These are phyloP conservation scores for Penicillium sp. DNA, from an alignment of 2,329 filamentous ascomycete species.

Conservation along the genomic window DNA sequence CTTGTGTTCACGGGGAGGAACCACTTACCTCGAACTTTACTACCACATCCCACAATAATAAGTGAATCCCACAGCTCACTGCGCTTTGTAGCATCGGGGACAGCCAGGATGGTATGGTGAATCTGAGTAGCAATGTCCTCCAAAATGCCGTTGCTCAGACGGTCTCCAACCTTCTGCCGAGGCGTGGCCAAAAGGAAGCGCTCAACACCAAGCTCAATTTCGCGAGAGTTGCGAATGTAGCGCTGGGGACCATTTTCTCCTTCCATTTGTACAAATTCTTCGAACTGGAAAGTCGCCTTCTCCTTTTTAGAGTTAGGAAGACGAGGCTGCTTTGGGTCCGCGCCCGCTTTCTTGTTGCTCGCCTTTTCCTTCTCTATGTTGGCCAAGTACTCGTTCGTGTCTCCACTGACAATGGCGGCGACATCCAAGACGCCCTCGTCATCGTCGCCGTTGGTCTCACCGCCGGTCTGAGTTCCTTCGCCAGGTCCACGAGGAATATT, in stretches of 20 bases:
- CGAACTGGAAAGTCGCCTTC: conserved; percentile 61
- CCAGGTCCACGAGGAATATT: conserved; percentile 54
- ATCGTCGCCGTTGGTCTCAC: conserved; percentile 52
- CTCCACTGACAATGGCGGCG: conserved; percentile 64
- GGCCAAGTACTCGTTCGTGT: conserved; percentile 62
- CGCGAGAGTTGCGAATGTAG: conserved; percentile 52
- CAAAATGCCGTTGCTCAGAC: conserved; percentile 62
- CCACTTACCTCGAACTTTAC: conserved; percentile 56
- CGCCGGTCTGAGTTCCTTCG: conserved; percentile 54
- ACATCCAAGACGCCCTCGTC: conserved; percentile 65
- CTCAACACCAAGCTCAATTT: conserved; percentile 63
- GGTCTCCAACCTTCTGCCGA: conserved; percentile 31
- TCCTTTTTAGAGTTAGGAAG: conserved; percentile 61
- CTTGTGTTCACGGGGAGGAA: not conserved
- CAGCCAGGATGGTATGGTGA: conserved; percentile 76
- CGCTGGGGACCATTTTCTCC: conserved; percentile 55
- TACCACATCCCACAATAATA: conserved; percentile 88
- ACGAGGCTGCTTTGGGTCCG: conserved; percentile 50
- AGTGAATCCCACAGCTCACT: conserved; percentile 88
- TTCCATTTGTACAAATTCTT: conserved; percentile 57
- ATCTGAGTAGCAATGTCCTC: conserved; percentile 82
- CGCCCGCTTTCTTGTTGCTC: conserved; percentile 52
- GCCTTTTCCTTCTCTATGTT: conserved; percentile 64
- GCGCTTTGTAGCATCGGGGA: conserved; percentile 81
- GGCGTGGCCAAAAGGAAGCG: conserved; percentile 59